These are phyloP conservation scores for Phytophthora melonis DNA, from an alignment of 352 stramenopile species.

Conservation along the genomic window DNA sequence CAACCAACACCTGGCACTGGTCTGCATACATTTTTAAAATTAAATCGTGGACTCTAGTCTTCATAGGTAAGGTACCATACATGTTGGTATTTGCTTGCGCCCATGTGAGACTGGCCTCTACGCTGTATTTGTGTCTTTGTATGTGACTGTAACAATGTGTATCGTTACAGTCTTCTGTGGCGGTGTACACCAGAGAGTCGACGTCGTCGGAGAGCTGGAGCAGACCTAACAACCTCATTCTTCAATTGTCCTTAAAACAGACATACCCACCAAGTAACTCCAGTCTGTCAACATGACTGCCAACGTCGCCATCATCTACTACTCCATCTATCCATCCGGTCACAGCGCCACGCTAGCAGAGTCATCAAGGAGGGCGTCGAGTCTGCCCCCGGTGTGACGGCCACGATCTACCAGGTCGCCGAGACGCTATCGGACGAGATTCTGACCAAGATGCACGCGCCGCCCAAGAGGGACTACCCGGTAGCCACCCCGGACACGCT, in stretches of 20 bases:
- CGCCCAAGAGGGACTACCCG: slow-evolving; percentile 14
- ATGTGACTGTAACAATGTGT: too few relatives aligned
- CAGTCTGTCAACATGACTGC: slow-evolving; percentile 7
- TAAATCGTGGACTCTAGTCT: too few relatives aligned
- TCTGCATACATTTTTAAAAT: too few relatives aligned
- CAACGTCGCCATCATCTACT: slow-evolving; percentile 32
- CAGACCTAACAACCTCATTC: slow-evolving; percentile 1
- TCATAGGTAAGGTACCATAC: too few relatives aligned
- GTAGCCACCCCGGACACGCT: slow-evolving; percentile 7
- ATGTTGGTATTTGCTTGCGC: too few relatives aligned
- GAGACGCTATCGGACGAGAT: slow-evolving; percentile 26
- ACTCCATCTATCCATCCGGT: slow-evolving; percentile 26
- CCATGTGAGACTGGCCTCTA: too few relatives aligned
- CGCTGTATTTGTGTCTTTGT: too few relatives aligned
- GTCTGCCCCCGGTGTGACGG: slow-evolving; percentile 15
- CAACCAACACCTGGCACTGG: too few relatives aligned
- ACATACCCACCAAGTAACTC: not conserved
- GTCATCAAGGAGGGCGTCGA: slow-evolving; percentile 20
- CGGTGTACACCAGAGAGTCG: not conserved
- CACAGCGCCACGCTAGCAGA: slow-evolving; percentile 16
- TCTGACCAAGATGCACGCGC: slow-evolving; percentile 21
- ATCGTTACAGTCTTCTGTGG: too few relatives aligned
- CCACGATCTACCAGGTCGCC: slow-evolving; percentile 18
- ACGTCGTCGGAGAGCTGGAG: not conserved
- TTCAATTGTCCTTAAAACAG: not conserved